Evolutionary conservation across 306 rosid genomes (phyloP).

Genomic region (Prunus campanulata): DNA sequence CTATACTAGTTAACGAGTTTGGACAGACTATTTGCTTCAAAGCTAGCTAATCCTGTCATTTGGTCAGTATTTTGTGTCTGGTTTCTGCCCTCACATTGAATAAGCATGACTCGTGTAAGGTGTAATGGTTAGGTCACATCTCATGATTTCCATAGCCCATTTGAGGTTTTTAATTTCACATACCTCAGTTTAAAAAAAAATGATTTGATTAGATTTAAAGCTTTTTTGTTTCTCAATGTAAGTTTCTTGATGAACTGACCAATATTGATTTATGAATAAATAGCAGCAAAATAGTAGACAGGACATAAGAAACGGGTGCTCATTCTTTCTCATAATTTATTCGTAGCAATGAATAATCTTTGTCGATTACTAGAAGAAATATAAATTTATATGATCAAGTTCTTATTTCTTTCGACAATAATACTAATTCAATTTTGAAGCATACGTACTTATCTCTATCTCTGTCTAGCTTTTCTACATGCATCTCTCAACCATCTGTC

Average conservation of each 20-base stretch:
- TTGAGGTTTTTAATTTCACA: background rate
- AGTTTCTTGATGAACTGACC: background rate
- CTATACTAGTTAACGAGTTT: background rate
- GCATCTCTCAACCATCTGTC: conserved; percentile 1
- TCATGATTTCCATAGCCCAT: background rate
- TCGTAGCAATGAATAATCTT: background rate
- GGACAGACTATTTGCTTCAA: background rate
- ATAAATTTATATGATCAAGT: background rate
- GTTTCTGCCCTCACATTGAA: background rate
- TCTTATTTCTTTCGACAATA: background rate
- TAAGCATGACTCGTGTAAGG: background rate
- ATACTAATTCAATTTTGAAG: background rate
- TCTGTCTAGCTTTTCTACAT: background rate
- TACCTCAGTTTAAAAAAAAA: background rate
- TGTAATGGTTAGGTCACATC: background rate
- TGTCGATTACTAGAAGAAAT: background rate
- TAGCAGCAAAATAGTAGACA: background rate
- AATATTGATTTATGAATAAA: background rate
- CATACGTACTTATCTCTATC: background rate
- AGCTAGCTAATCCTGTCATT: background rate
- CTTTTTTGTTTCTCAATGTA: background rate
- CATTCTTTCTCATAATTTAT: background rate
- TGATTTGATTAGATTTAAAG: background rate
- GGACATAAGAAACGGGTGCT: background rate
- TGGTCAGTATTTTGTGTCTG: background rate